A percentile compares a stretch with the other conserved stretches of the same genome.
Conservation (phyloP, 2,329 filamentous ascomycete species). For the Penicillium frequentans region DNA sequence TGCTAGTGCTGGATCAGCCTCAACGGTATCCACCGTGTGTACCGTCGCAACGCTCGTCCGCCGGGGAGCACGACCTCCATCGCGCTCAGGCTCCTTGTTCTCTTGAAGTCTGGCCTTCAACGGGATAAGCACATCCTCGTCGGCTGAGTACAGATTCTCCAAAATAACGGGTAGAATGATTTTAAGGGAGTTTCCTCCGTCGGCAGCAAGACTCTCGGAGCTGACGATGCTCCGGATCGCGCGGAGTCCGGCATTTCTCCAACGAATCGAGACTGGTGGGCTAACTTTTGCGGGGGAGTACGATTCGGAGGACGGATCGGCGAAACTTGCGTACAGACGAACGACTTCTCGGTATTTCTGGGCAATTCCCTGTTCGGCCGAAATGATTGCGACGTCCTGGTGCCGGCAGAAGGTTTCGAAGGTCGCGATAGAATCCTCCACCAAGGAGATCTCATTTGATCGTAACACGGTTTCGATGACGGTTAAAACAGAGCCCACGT, state of each 20-base stretch:
- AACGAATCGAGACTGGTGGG: slow-evolving; percentile 74
- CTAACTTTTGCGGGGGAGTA: slow-evolving; percentile 57
- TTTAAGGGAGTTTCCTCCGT: slow-evolving; percentile 73
- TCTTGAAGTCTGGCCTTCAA: slow-evolving; percentile 67
- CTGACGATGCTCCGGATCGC: slow-evolving; percentile 80
- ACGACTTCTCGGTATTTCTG: slow-evolving; percentile 81
- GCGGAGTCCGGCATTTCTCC: slow-evolving; percentile 70
- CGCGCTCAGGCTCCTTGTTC: slow-evolving; percentile 68
- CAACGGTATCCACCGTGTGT: slow-evolving; percentile 67
- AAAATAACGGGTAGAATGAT: slow-evolving; percentile 81
- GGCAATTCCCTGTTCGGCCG: slow-evolving; percentile 81
- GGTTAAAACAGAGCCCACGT: slow-evolving; percentile 79
- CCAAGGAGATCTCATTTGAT: slow-evolving; percentile 86
- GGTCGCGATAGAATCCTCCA: slow-evolving; percentile 82
- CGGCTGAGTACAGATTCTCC: slow-evolving; percentile 73
- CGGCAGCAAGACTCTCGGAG: slow-evolving; percentile 74
- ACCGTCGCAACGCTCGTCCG: slow-evolving; percentile 80
- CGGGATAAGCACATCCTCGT: slow-evolving; percentile 64
- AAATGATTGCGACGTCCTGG: slow-evolving; percentile 81
- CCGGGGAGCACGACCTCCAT: slow-evolving; percentile 59
- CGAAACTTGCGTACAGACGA: slow-evolving; percentile 74
- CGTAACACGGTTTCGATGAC: slow-evolving; percentile 80
- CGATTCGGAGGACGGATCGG: slow-evolving; percentile 59
- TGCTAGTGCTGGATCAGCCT: slow-evolving; percentile 65
- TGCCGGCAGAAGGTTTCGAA: slow-evolving; percentile 87